Evolutionary conservation across 768 basidiomycete species (phyloP), one percentile per base, ranked within the genome.

Genomic region (Mycena vitilis): DNA sequence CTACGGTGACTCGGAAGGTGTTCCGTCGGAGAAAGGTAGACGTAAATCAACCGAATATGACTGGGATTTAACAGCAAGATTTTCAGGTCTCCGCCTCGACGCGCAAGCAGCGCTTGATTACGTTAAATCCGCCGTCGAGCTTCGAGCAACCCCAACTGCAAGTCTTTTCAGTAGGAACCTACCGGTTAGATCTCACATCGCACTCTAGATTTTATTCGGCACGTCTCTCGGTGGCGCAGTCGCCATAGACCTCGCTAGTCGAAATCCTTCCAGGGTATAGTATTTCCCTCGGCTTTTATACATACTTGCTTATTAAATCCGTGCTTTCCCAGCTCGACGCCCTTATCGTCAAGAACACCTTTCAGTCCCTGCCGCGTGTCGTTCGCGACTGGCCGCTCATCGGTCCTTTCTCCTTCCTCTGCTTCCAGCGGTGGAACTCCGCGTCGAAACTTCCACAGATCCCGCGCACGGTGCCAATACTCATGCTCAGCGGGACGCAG

Each of bases 221-320:
- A 86, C 87, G 57, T 87, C 84, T 8, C 88, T 92, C 37, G 93
- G 93, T 30, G 93, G 92, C 12, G 92, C 91, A 0, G 92, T 94
- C 5, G 84, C 88, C 6, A 88, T 93, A 22, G 86, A 91, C 76
- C 86, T 92, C n/a, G 90, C 90, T 0, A 85, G 84, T 55, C 82
- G 82, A 15, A 91, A 91, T 73, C 81, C 86, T 0, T 76, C 84
- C 23, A 79, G 84, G 59, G 88, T 86, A 68, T 30, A 60, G 82
- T 76, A 52, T 5, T 25, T 25, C 20, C 6, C 23, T 53, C 52
- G 9, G 4, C 52, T 30, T 0, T 18, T 18, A 34, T 34, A 22
- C 10, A 2, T 13, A 34, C 15, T n/a, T n/a, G n/a, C 30, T 2
- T 30, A 25, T 20, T 38, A 12, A n/a, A 18, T 3, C 18, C 25